A percentile compares a stretch with the other conserved stretches of the same genome.
phyloP scores from a whole-genome alignment of 2,329 filamentous ascomycete species.

The Xenosphaeropsis pyriputrescens region DNA sequence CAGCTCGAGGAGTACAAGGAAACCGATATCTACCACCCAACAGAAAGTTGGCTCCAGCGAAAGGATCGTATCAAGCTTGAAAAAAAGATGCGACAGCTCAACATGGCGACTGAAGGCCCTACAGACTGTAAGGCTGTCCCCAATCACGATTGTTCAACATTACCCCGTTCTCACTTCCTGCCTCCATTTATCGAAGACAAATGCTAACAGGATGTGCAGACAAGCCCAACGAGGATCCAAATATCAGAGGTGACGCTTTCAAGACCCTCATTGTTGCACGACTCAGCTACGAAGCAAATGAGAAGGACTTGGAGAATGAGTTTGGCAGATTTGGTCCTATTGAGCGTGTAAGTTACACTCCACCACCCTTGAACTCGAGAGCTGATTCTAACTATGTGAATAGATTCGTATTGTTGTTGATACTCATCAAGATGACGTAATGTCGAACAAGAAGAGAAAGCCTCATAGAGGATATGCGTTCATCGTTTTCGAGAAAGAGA shows the following conservation, averaged over 20 bases:
- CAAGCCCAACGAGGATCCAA: constrained; percentile 71
- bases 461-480: constrained; percentile 86
- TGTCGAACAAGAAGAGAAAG: constrained; percentile 66
- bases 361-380: neutral
- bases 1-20: constrained; percentile 66
- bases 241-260: constrained; percentile 85
- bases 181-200: constrained; percentile 6
- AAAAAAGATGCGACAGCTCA: constrained; percentile 55
- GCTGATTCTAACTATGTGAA: constrained; percentile 7
- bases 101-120: constrained; percentile 19
- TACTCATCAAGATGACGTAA: constrained; percentile 46
- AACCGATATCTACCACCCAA: constrained; percentile 61
- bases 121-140: constrained; percentile 15
- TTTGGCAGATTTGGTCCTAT: constrained; percentile 91
- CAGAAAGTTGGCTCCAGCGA: constrained; percentile 84
- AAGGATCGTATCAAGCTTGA: constrained; percentile 74
- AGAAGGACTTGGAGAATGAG: constrained; percentile 82
- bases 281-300: constrained; percentile 77
- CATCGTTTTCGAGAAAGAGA: constrained; percentile 90
- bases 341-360: constrained; percentile 52
- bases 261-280: constrained; percentile 88
- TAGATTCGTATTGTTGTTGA: constrained; percentile 83
- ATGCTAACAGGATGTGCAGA: constrained; percentile 32
- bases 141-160: constrained; percentile 8
- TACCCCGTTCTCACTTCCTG: constrained; percentile 8